Percentiles rank a stretch among this genome's conserved stretches.
Conservation (phyloP, 116 monocot species). For the Zostera marina region DNA sequence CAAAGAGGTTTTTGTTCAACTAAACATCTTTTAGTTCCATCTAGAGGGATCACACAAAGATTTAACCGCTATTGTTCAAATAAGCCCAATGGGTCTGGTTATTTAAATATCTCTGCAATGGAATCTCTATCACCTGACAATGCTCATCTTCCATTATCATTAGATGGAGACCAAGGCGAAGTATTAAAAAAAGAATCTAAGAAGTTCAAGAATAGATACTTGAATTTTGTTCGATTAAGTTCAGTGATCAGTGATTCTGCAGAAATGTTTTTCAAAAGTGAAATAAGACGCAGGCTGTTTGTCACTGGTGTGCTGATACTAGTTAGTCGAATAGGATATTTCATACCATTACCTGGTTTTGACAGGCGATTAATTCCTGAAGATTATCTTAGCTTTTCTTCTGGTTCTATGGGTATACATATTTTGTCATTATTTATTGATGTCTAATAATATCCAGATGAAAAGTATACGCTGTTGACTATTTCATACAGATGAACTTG, state of each 20-base stretch:
- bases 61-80: constrained; percentile 3
- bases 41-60: neutral
- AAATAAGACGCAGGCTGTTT: constrained; percentile 81
- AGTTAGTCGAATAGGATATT: constrained; percentile 78
- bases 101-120: neutral
- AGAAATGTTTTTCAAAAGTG: constrained; percentile 90
- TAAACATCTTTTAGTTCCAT: neutral
- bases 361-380: constrained; percentile 87
- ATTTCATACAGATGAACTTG: constrained; percentile 63
- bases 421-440: neutral
- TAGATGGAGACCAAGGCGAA: neutral
- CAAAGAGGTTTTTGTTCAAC: neutral
- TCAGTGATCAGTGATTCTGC: constrained; percentile 57
- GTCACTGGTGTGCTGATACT: constrained; percentile 84
- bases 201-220: constrained; percentile 50
- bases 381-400: constrained; percentile 74
- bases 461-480: neutral
- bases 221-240: constrained; percentile 57
- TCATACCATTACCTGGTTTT: constrained; percentile 84
- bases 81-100: neutral
- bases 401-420: constrained; percentile 76
- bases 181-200: neutral
- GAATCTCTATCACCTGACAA: neutral
- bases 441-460: neutral
- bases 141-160: neutral